Conservation (phyloP, 2,329 filamentous ascomycete genomes). For the Sporothrix euskadiensis region DNA sequence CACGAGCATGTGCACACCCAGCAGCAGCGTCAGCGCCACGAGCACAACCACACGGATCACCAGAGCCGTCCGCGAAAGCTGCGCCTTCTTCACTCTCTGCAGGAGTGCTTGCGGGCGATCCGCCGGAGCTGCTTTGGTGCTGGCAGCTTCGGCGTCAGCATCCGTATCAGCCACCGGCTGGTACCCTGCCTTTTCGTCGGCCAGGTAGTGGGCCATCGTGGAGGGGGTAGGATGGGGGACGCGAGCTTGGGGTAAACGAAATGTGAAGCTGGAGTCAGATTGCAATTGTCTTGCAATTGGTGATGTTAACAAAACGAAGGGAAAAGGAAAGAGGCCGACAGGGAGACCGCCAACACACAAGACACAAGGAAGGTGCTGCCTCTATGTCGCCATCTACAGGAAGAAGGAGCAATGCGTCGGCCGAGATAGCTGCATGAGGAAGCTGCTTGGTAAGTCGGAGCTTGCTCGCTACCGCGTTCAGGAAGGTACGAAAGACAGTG, state of each 20-base stretch:
- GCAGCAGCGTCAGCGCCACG: slow-evolving; percentile 3
- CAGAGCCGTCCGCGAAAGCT: not conserved
- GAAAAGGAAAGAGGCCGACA: not conserved
- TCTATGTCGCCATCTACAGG: slow-evolving; percentile 20
- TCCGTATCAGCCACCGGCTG: not conserved
- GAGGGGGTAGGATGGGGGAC: not conserved
- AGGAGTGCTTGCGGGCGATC: not conserved
- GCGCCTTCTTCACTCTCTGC: not conserved
- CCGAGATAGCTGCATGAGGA: slow-evolving; percentile 3
- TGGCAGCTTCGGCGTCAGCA: not conserved
- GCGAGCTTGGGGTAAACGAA: not conserved
- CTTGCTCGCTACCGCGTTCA: slow-evolving; percentile 4
- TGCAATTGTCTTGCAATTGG: not conserved
- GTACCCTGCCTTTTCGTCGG: slow-evolving; percentile 16
- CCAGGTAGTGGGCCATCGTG: slow-evolving; percentile 4
- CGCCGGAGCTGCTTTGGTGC: too few relatives aligned
- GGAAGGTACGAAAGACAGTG: slow-evolving; percentile 9
- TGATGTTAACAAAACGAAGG: not conserved
- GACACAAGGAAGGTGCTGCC: not conserved
- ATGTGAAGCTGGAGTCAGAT: not conserved
- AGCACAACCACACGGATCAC: slow-evolving; percentile 19
- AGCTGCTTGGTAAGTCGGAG: slow-evolving; percentile 11
- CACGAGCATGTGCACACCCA: slow-evolving; percentile 22
- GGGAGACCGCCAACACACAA: not conserved
- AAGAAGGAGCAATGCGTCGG: not conserved